Base-by-base conservation (phyloP, 2,329 filamentous ascomycete genomes). In the Botrytis pseudocinerea region DNA sequence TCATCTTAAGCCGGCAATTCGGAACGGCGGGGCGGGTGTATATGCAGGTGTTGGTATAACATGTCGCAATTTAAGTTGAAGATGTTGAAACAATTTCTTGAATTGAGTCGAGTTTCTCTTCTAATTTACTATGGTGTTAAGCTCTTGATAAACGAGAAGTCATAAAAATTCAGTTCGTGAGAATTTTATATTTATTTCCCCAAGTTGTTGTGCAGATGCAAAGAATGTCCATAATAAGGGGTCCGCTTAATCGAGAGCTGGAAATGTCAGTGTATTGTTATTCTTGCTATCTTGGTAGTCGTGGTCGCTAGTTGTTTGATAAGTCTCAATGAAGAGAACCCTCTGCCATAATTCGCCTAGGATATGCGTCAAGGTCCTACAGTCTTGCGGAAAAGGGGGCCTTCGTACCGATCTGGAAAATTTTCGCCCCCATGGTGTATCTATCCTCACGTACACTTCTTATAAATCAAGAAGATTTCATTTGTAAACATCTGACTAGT, bases 1-100 rank as follows among this genome's bases (percentile, higher is more conserved):
- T 59, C 28, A 68, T 68, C 65, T 72, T 68, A 4, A 42, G 51
- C 28, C 59, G 46, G 70, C 9, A 68, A 68, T 46, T 64, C 59
- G 69, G 69, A 64, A 71, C 44, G 69, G 28, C 16, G 59, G 48
- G 32, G 59, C 69, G 69, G 38, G n/a, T 71, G 18, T 14, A 10
- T 18, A 51, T 28, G n/a, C 40, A 40, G 32, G 10, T 25, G n/a
- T 46, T 44, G 28, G 59, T 10, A 8, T 32, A 10, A 28, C 5
- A 40, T 48, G 40, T 28, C 44, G 46, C n/a, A 22, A 51, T 64
- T 9, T 28, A 1, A n/a, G 9, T 22, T 28, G 2, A 2, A 22
- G 12, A 25, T 10, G 4, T 14, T 9, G 18, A 3, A 22, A 12
- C 20, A 5, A 35, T 35, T 42, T 4, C 5, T 14, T 8, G 2